Conservation (phyloP, 75 land plant genomes). For the Picea glauca region DNA sequence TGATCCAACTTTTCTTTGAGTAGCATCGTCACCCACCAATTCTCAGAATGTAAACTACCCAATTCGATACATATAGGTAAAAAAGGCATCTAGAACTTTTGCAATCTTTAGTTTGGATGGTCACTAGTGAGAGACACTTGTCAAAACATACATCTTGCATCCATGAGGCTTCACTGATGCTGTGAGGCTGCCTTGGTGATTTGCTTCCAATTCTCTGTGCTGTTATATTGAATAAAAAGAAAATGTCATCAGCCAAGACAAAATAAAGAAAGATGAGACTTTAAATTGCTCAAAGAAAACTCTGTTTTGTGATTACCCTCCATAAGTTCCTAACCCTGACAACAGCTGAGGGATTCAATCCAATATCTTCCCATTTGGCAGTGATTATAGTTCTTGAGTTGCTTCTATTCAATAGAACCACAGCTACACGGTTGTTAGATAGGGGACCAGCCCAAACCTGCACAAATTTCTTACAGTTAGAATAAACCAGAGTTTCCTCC, state of each 20-base stretch:
- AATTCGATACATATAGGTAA: no score
- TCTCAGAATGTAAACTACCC: no score
- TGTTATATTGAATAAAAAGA: not conserved
- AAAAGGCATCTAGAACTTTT: no score
- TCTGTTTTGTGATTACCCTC: constrained; percentile 19
- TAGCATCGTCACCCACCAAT: no score
- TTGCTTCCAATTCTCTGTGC: not conserved
- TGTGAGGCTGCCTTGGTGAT: constrained; percentile 10
- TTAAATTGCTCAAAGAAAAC: not conserved
- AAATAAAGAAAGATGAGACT: not conserved
- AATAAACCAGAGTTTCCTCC: no score
- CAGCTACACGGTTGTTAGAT: constrained; percentile 19
- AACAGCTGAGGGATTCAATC: constrained; percentile 9
- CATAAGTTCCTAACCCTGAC: constrained; percentile 30
- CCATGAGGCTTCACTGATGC: constrained; percentile 37
- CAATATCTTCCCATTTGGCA: constrained; percentile 29
- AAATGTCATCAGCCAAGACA: not conserved
- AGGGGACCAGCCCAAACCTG: constrained; percentile 56
- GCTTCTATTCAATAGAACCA: constrained; percentile 36
- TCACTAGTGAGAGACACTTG: not conserved
- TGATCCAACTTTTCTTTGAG: no score
- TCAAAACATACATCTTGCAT: constrained; percentile 41
- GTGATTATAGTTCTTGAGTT: constrained; percentile 12
- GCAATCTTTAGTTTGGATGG: no score
- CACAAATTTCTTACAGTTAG: constrained; percentile 1